Percentiles rank a stretch among this genome's conserved stretches.
Evolutionary conservation across 192 early-diverging fungal species (phyloP).

Genomic region (Umbelopsis isabellina): DNA sequence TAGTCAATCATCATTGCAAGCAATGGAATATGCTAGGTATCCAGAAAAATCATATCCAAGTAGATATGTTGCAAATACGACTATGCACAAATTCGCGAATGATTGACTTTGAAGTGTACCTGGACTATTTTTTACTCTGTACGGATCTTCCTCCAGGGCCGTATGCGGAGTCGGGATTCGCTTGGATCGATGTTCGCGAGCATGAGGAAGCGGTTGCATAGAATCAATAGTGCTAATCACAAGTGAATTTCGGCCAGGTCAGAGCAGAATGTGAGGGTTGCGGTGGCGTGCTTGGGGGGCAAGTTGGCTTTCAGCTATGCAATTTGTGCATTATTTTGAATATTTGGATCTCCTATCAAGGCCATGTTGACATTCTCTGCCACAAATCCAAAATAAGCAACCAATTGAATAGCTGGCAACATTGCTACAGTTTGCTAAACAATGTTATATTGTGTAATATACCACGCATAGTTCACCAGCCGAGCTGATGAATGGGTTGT

Average conservation of each 20-base stretch:
- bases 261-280: slow-evolving; percentile 11
- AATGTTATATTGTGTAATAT: too few species aligned
- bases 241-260: neutral
- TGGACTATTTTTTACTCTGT: slow-evolving; percentile 4
- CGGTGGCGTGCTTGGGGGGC: neutral
- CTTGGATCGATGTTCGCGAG: neutral
- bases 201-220: slow-evolving; percentile 4
- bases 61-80: neutral
- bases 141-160: neutral
- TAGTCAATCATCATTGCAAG: too few species aligned
- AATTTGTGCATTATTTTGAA: too few species aligned
- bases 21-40: too few species aligned
- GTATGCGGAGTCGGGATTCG: neutral
- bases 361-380: too few species aligned
- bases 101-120: slow-evolving; percentile 11
- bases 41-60: too few species aligned
- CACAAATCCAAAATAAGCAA: too few species aligned
- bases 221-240: neutral
- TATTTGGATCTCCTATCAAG: too few species aligned
- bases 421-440: too few species aligned
- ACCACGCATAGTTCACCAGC: too few species aligned
- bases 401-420: too few species aligned
- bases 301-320: too few species aligned
- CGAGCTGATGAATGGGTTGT: neutral
- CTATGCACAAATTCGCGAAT: neutral